A percentile compares a stretch with the other conserved stretches of the same genome.
Conservation (phyloP, 495 filamentous ascomycete genomes). For the Penicillium macrosclerotiorum region DNA sequence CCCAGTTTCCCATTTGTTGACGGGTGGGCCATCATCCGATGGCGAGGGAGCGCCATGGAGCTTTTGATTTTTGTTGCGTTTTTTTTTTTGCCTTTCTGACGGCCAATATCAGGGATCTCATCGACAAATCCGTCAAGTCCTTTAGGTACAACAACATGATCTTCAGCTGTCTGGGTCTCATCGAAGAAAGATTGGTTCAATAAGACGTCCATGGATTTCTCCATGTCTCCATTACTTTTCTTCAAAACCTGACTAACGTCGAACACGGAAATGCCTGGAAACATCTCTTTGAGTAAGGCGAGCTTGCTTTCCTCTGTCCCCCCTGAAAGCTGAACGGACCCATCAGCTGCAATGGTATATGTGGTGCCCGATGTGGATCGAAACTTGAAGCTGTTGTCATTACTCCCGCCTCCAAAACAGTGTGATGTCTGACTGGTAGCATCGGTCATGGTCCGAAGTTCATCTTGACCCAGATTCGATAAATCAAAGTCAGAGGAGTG, state of each 20-base stretch:
- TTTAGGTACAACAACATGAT: constrained; percentile 51
- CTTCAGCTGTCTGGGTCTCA: constrained; percentile 42
- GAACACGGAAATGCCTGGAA: constrained; percentile 61
- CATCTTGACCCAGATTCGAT: not conserved
- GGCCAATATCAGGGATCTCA: constrained; percentile 30
- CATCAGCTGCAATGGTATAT: constrained; percentile 34
- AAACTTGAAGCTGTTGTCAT: not conserved
- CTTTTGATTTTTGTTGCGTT: constrained; percentile 23
- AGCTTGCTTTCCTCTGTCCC: constrained; percentile 57
- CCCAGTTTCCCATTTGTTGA: constrained; percentile 56
- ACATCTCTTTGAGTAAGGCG: constrained; percentile 60
- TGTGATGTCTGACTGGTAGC: constrained; percentile 38
- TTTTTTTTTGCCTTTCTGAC: constrained; percentile 47
- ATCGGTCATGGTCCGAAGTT: constrained; percentile 32
- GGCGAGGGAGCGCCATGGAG: constrained; percentile 4
- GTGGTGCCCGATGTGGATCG: constrained; percentile 12
- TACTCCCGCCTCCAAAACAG: constrained; percentile 14
- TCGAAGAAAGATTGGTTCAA: constrained; percentile 73
- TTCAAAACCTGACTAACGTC: constrained; percentile 63
- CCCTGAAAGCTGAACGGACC: constrained; percentile 41
- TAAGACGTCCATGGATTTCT: constrained; percentile 76
- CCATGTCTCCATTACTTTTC: constrained; percentile 60
- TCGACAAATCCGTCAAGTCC: constrained; percentile 78
- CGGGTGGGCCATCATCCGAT: constrained; percentile 7
- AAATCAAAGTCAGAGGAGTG: not conserved